Conservation (phyloP, 768 basidiomycete genomes). For the Tricholoma hemisulphureum region DNA sequence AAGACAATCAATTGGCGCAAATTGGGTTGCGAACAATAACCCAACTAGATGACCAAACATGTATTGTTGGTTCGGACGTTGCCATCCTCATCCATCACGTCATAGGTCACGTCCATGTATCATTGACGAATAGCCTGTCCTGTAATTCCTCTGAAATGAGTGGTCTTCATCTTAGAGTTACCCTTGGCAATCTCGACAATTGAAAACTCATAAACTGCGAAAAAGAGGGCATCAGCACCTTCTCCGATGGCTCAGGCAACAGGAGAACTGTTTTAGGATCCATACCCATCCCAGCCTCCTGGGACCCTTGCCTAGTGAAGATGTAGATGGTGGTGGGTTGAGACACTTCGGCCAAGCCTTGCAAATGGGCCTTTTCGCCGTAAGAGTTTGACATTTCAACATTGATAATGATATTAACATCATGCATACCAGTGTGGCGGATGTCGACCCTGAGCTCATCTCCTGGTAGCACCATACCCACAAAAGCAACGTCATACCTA, state of each 20-base stretch:
- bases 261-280: constrained; percentile 90
- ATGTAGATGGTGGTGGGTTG: too few species aligned
- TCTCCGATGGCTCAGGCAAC: constrained; percentile 99
- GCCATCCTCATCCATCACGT: constrained; percentile 94
- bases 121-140: too few species aligned
- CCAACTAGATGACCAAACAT: constrained; percentile 98
- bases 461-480: too few species aligned
- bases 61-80: constrained; percentile 95
- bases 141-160: too few species aligned
- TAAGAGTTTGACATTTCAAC: constrained; percentile 81
- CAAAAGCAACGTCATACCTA: too few species aligned
- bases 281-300: too few species aligned
- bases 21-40: constrained; percentile 95
- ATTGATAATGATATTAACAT: constrained; percentile 89
- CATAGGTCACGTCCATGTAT: constrained; percentile 99
- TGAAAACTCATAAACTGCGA: constrained; percentile 95
- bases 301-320: too few species aligned
- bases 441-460: too few species aligned
- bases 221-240: constrained; percentile 88
- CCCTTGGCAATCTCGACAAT: too few species aligned
- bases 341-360: too few species aligned
- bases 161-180: too few species aligned
- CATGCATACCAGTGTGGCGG: constrained; percentile 87
- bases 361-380: constrained; percentile 90
- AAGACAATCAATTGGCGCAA: constrained; percentile 99